Base-by-base conservation (phyloP, 495 filamentous ascomycete species). In the Melanomma pulvis-pyrius region DNA sequence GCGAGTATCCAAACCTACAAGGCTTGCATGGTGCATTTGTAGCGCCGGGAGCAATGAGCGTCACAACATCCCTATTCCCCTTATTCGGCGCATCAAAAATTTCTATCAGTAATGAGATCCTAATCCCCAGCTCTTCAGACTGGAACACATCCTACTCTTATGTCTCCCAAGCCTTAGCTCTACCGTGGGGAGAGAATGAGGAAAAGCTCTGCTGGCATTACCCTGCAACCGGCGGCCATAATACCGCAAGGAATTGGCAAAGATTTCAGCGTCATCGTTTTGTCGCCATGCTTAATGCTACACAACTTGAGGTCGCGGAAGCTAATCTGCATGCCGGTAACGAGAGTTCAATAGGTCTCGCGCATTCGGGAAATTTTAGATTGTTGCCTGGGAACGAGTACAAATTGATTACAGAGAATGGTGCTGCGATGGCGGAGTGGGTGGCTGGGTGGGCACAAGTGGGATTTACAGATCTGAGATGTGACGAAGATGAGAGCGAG, bases 31-130 rank as follows among this genome's bases (percentile, higher is more conserved):
- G 91, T 39, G 86, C 88, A 53, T 84, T 93, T 44, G 85, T 88
- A 59, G 80, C 87, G 48, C 87, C 90, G 22, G 78, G 89, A 41
- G 83, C 79, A 26, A 79, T 87, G 62, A 72, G 79, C 2, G 80
- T 82, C 0, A 83, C 83, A 22, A 75, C 81, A 64, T 78, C 81
- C 32, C 76, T 92, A 30, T 79, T 91, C 29, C 91, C 90, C 0
- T 74, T 92, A 19, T 93, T 94, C 69, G 84, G 89, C 54, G 90
- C 88, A 54, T 88, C 83, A 71, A 93, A 94, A 74, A 80, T 92
- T 50, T 82, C 84, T 41, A 84, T 88, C 55, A 93, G 92, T 77
- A 92, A 91, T 74, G 90, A 93, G 61, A 89, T 93, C 65, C 81
- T 93, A 24, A 85, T 94, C 59, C 90, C 90, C 0, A 85, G 87